Percentiles rank a stretch among this genome's conserved stretches.
phyloP scores from a whole-genome alignment of 768 basidiomycete species.

The Auricularia sp. region DNA sequence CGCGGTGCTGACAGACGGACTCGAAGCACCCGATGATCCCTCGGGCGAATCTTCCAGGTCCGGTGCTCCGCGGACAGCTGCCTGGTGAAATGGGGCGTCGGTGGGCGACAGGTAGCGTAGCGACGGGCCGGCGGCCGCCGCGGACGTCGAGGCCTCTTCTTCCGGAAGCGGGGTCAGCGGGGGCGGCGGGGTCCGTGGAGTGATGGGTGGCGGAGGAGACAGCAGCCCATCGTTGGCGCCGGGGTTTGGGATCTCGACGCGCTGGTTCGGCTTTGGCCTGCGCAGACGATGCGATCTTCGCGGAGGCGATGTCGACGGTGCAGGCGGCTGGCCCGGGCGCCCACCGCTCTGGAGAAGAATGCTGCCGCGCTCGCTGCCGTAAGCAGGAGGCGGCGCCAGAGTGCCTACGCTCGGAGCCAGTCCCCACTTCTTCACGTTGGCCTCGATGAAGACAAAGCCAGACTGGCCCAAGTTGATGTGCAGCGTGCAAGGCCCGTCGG shows the following conservation, averaged over 20 bases:
- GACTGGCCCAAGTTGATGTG: conserved; percentile 97
- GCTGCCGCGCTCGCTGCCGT: conserved; percentile 93
- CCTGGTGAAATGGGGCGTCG: conserved; percentile 48
- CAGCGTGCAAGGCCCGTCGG: conserved; percentile 90
- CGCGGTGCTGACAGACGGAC: conserved; percentile 26
- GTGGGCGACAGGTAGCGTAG: conserved; percentile 51
- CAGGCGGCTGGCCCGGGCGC: conserved; percentile 37
- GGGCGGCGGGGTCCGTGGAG: conserved; percentile 24
- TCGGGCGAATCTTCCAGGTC: conserved; percentile 17
- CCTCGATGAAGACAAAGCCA: conserved; percentile 98
- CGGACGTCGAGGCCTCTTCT: conserved; percentile 23
- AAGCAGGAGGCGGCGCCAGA: conserved; percentile 93
- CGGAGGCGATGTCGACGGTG: conserved; percentile 32
- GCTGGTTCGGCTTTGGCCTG: conserved; percentile 30
- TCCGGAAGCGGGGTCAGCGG: conserved; percentile 44
- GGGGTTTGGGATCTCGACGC: conserved; percentile 4
- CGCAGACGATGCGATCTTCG: conserved; percentile 50
- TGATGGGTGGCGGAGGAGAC: conserved; percentile 54
- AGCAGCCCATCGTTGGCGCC: conserved; percentile 31
- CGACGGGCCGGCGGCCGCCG: conserved; percentile 38
- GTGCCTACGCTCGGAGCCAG: conserved; percentile 95
- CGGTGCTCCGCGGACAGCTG: conserved; percentile 38
- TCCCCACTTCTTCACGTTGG: conserved; percentile 99
- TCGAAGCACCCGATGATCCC: conserved; percentile 15
- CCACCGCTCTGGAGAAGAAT: conserved; percentile 88